Evolutionary conservation across 1,139 yeast species (phyloP).

Genomic region (Sugiyamaella paludigena): DNA sequence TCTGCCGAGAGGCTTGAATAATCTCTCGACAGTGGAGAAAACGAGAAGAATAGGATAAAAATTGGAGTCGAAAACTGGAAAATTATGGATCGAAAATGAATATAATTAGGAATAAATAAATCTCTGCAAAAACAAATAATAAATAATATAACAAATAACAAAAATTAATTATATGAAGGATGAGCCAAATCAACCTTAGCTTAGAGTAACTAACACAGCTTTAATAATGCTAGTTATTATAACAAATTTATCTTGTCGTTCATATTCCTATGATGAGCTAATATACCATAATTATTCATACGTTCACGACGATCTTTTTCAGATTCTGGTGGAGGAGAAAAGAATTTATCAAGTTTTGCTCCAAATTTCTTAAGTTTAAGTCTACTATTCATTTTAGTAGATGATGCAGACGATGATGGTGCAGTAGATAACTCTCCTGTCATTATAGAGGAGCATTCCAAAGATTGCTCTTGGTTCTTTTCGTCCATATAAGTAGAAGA

Average conservation of each 20-base stretch:
- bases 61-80: too few species aligned
- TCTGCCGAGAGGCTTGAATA: too few species aligned
- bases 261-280: background rate
- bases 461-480: background rate
- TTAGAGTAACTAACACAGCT: too few species aligned
- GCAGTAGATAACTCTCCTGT: background rate
- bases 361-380: background rate
- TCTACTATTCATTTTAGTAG: background rate
- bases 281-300: background rate
- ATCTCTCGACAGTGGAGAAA: too few species aligned
- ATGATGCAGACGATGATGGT: background rate
- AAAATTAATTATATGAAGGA: background rate
- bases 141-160: background rate
- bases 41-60: too few species aligned
- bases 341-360: constrained; percentile 6
- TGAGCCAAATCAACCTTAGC: too few species aligned
- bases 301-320: constrained; percentile 1
- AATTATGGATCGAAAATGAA: too few species aligned
- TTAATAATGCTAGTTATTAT: background rate
- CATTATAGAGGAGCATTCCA: constrained; percentile 5
- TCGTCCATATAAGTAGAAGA: background rate
- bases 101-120: too few species aligned
- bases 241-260: constrained; percentile 4
- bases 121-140: too few species aligned
- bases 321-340: constrained; percentile 6